These are phyloP conservation scores for Colletotrichum agaves DNA, from an alignment of 2,329 filamentous ascomycete species.

Conservation along the genomic window DNA sequence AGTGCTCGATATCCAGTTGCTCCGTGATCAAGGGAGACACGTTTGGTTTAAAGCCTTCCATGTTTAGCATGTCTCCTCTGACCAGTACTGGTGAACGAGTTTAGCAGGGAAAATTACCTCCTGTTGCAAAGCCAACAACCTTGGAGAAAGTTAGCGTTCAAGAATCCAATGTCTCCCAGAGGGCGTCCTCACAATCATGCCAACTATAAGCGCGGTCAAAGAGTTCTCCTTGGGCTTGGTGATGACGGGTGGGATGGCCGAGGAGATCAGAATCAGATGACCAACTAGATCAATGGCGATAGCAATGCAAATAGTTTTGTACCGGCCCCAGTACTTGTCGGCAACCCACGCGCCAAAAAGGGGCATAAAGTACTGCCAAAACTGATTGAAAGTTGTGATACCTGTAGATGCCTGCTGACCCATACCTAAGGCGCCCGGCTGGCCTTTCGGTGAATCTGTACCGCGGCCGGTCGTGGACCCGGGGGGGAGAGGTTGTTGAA, in stretches of 20 bases:
- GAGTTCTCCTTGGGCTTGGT: constrained; percentile 61
- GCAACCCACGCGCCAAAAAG: constrained; percentile 62
- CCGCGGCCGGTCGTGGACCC: constrained; percentile 66
- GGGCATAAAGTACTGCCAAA: constrained; percentile 71
- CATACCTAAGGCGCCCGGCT: constrained; percentile 66
- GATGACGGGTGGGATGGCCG: constrained; percentile 72
- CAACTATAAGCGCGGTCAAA: constrained; percentile 72
- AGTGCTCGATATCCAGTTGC: constrained; percentile 67
- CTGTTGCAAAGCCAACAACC: constrained; percentile 66
- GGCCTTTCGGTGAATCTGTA: constrained; percentile 44
- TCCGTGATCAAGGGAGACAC: constrained; percentile 75
- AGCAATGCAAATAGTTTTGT: constrained; percentile 73
- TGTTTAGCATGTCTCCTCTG: no score
- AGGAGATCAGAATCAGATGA: constrained; percentile 73
- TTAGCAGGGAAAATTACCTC: constrained; percentile 43
- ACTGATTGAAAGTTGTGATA: constrained; percentile 61
- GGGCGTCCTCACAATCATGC: constrained; percentile 48
- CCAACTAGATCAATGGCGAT: constrained; percentile 72
- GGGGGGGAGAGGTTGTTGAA: constrained; percentile 65
- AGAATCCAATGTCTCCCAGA: background rate
- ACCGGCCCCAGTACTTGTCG: constrained; percentile 73
- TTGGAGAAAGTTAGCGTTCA: no score
- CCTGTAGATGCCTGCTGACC: constrained; percentile 63
- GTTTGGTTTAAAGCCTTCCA: constrained; percentile 76
- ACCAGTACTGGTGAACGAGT: no score